A percentile compares a stretch with the other conserved stretches of the same genome.
These are phyloP conservation scores for Cocos nucifera DNA, from an alignment of 176 grass and related monocot genomes.

Conservation along the genomic window DNA sequence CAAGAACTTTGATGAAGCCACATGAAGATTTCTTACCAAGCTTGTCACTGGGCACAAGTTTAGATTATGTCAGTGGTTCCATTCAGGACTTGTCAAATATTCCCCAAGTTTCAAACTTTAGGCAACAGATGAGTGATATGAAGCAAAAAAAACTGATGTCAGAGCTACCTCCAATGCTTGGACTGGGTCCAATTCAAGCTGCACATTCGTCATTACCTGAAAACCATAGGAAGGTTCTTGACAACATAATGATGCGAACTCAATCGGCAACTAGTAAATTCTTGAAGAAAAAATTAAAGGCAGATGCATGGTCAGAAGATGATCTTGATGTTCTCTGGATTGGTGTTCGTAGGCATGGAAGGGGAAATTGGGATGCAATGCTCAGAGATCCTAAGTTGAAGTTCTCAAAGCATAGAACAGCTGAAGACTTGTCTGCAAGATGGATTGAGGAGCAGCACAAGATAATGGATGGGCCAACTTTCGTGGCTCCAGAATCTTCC, in stretches of 20 bases:
- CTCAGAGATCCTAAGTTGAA: constrained; percentile 82
- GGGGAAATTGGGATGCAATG: constrained; percentile 94
- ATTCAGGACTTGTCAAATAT: constrained; percentile 40
- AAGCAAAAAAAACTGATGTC: constrained; percentile 62
- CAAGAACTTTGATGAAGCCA: constrained; percentile 38
- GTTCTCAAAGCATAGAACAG: constrained; percentile 58
- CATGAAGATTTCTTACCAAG: constrained; percentile 59
- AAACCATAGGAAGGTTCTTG: constrained; percentile 87
- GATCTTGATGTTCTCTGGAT: constrained; percentile 97
- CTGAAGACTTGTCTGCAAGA: constrained; percentile 75
- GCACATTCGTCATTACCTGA: constrained; percentile 73
- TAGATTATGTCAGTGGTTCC: constrained; percentile 39
- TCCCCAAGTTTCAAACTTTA: constrained; percentile 54
- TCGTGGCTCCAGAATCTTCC: constrained; percentile 37
- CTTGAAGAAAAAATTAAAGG: constrained; percentile 66
- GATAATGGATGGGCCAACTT: constrained; percentile 62
- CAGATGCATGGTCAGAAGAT: constrained; percentile 91
- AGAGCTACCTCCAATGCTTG: constrained; percentile 52
- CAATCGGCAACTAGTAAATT: constrained; percentile 68
- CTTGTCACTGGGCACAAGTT: constrained; percentile 42
- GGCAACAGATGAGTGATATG: constrained; percentile 38
- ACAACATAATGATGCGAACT: constrained; percentile 81
- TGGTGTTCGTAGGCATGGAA: constrained; percentile 91
- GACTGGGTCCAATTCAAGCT: constrained; percentile 50
- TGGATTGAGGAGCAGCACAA: constrained; percentile 86